Base-by-base conservation (phyloP, 169 alveolate species). In the Plasmodium relictum region DNA sequence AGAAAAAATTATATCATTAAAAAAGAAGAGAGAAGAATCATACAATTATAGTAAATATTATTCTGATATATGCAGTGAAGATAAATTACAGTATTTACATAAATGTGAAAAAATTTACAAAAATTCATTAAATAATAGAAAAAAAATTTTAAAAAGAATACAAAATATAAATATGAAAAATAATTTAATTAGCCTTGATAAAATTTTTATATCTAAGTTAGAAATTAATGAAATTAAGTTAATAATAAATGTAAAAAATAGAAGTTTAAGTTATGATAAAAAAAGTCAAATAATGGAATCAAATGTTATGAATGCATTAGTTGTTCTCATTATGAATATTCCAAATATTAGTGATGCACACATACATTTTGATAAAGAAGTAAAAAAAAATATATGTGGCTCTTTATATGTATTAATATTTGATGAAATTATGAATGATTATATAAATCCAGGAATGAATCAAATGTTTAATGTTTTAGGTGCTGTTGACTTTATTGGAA, bases 401-500 rank as follows among this genome's bases (percentile, higher is more conserved):
- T 83, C 86, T 37, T 86, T 78, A 56, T 26, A 83, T 56, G 87
- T 20, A 39, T 73, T 74, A 72, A 71, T 83, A 65, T 50, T 73
- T 80, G 62, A 86, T 52, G 92, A 86, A 71, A 71, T 86, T 7
- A 86, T 86, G 92, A 89, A 74, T 61, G 88, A 94, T 41, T 94
- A 94, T 72, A 78, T 92, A 69, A 92, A 78, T 26, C 93, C 92
- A 45, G 92, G 94, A 12, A 92, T 94, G 68, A 94, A 92, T 44
- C 95, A 94, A 88, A 89, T 92, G 78, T 92, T 92, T 92, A 92
- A 94, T 61, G 95, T 94, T 65, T 93, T 94, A 24, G 94, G 96
- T 54, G 96, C 96, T 12, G 91, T 94, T 0, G 96, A 94, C 59
- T 93, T 94, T 62, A 94, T 94, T 18, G 96, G 96, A 44, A 94